Conservation (phyloP, 2,329 filamentous ascomycete genomes). For the Aspergillus fumigatiaffinis region DNA sequence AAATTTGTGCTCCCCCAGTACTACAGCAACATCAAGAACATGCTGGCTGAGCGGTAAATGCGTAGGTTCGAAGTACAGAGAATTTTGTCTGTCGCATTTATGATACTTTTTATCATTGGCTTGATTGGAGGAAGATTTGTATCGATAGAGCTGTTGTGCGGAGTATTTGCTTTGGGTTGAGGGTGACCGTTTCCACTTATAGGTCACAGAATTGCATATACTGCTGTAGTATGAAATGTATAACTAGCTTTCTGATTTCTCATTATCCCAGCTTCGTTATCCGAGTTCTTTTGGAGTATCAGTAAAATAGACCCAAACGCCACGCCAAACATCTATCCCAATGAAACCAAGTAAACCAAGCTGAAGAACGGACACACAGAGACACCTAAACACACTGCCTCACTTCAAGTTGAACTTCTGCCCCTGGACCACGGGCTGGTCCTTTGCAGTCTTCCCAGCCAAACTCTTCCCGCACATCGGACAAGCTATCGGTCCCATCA, state of each 20-base stretch:
- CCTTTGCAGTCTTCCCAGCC: conserved; percentile 43
- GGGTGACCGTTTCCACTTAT: conserved; percentile 7
- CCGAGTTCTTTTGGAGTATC: background rate
- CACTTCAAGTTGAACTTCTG: conserved; percentile 63
- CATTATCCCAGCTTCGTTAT: conserved; percentile 2
- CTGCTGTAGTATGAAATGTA: conserved; percentile 34
- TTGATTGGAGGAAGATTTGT: conserved; percentile 4
- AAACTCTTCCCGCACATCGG: conserved; percentile 59
- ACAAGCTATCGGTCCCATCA: conserved; percentile 46
- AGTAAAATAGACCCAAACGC: conserved; percentile 5
- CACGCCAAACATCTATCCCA: conserved; percentile 6
- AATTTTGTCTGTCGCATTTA: background rate
- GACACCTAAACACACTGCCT: conserved; percentile 15
- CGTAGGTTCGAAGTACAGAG: conserved; percentile 2
- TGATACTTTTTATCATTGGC: background rate
- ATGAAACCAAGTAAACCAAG: background rate
- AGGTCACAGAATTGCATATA: conserved; percentile 33
- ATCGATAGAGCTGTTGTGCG: conserved; percentile 9
- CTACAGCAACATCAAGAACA: conserved; percentile 72
- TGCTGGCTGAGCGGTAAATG: conserved; percentile 71
- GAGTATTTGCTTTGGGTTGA: background rate
- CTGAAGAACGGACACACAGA: background rate
- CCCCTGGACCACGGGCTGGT: conserved; percentile 54
- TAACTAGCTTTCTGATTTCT: conserved; percentile 31
- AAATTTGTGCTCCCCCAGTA: conserved; percentile 64